phyloP scores from a whole-genome alignment of 2,329 filamentous ascomycete species.

The Paecilomyces sp. region DNA sequence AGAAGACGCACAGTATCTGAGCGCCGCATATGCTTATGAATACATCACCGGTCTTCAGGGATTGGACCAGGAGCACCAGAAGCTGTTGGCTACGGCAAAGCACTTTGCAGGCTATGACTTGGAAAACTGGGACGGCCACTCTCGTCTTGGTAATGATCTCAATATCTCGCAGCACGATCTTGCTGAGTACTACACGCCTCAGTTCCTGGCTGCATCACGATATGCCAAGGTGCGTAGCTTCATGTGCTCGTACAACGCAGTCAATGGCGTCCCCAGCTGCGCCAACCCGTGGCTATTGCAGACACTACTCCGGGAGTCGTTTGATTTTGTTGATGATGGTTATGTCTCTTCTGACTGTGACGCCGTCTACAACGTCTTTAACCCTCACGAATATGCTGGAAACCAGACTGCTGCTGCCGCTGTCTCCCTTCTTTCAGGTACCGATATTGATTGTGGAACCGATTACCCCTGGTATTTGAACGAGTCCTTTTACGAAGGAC shows the following conservation, averaged over 20 bases:
- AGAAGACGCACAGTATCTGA: conserved; percentile 47
- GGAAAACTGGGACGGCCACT: conserved; percentile 39
- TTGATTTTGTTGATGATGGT: conserved; percentile 55
- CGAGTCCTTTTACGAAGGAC: conserved; percentile 35
- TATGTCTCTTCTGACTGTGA: conserved; percentile 62
- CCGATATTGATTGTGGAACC: conserved; percentile 48
- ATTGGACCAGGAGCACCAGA: conserved; percentile 26
- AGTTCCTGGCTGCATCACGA: conserved; percentile 57
- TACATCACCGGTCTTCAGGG: conserved; percentile 51
- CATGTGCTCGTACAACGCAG: conserved; percentile 58
- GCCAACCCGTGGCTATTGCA: conserved; percentile 56
- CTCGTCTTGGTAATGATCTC: conserved; percentile 49
- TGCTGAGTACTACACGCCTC: conserved; percentile 60
- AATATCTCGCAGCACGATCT: conserved; percentile 54
- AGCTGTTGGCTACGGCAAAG: conserved; percentile 50
- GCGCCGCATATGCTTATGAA: conserved; percentile 43
- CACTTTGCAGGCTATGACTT: conserved; percentile 55
- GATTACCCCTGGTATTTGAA: conserved; percentile 42
- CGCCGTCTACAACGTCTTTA: conserved; percentile 52
- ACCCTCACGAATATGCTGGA: conserved; percentile 43
- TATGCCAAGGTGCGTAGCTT: conserved; percentile 52
- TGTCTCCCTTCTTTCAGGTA: conserved; percentile 44
- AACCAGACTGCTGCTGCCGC: conserved; percentile 43
- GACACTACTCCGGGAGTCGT: conserved; percentile 57
- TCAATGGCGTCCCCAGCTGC: conserved; percentile 61